Evolutionary conservation across 768 basidiomycete species (phyloP).

Genomic region (Leucogyrophana mollusca): DNA sequence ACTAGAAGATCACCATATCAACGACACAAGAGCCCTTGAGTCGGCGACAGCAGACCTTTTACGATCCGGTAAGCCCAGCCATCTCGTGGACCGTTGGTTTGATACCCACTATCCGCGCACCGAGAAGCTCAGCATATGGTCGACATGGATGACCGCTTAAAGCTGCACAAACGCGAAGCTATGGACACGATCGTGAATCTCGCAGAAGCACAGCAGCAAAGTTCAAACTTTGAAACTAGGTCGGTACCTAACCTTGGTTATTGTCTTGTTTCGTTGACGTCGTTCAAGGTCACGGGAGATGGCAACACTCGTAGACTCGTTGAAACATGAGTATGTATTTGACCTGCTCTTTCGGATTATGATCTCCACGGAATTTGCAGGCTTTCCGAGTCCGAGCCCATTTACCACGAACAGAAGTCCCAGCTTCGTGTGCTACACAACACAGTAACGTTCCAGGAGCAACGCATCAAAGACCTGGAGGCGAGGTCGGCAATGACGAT

Average conservation of each 20-base stretch:
- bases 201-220: conserved; percentile 26
- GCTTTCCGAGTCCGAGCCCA: conserved; percentile 19
- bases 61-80: conserved; percentile 23
- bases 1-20: conserved; percentile 27
- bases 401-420: conserved; percentile 20
- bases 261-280: conserved; percentile 9
- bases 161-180: conserved; percentile 28
- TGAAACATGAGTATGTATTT: conserved; percentile 27
- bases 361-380: conserved; percentile 15
- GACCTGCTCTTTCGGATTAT: conserved; percentile 3
- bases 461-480: conserved; percentile 22
- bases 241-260: conserved; percentile 3
- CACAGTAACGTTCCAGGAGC: conserved; percentile 29
- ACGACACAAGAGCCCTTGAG: conserved; percentile 21
- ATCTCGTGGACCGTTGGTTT: neutral
- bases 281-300: conserved; percentile 23
- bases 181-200: conserved; percentile 17
- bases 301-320: conserved; percentile 21
- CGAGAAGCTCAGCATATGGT: conserved; percentile 19
- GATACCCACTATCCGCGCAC: conserved; percentile 16
- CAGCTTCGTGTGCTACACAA: conserved; percentile 29
- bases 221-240: conserved; percentile 20
- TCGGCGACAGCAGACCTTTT: conserved; percentile 18
- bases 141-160: conserved; percentile 20
- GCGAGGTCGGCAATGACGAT: conserved; percentile 17